Evolutionary conservation across 768 basidiomycete species (phyloP).

Genomic region (Amanita exitialis): DNA sequence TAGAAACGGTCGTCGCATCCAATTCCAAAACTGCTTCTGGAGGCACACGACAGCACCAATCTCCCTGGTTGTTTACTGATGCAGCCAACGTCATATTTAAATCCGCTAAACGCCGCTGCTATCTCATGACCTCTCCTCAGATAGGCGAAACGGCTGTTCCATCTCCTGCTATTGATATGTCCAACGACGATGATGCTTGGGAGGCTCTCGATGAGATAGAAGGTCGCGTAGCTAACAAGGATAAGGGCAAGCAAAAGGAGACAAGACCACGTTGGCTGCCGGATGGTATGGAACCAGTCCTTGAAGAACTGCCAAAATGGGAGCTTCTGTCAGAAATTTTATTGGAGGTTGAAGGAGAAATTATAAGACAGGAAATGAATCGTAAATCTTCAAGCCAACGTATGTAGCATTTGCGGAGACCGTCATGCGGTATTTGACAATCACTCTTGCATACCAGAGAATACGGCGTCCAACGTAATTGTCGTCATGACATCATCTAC

Average conservation of each 20-base stretch:
- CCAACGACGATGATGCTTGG: slow-evolving; percentile 69
- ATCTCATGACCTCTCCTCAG: slow-evolving; percentile 32
- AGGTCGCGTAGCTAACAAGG: slow-evolving; percentile 17
- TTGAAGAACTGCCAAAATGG: slow-evolving; percentile 98
- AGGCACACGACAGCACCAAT: slow-evolving; percentile 52
- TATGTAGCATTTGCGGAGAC: slow-evolving; percentile 7
- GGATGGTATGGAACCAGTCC: slow-evolving; percentile 67
- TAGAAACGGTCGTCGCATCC: slow-evolving; percentile 76
- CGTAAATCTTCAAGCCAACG: slow-evolving; percentile 16
- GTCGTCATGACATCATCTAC: slow-evolving; percentile 85
- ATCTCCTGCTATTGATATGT: slow-evolving; percentile 24
- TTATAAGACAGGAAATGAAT: slow-evolving; percentile 46
- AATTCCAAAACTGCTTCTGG: slow-evolving; percentile 37
- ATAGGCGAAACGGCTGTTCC: slow-evolving; percentile 11
- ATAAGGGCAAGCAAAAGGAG: slow-evolving; percentile 17
- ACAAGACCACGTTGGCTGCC: slow-evolving; percentile 54
- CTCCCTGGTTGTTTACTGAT: slow-evolving; percentile 88
- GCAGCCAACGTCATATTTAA: slow-evolving; percentile 83
- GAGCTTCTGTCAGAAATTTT: slow-evolving; percentile 72
- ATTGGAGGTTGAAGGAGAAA: slow-evolving; percentile 85
- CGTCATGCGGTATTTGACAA: background rate
- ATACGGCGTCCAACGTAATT: slow-evolving; percentile 60
- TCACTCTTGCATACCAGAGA: slow-evolving; percentile 13
- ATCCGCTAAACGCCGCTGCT: slow-evolving; percentile 75
- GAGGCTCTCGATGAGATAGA: slow-evolving; percentile 58